Evolutionary conservation across 805 yeast species (phyloP).

Genomic region (Sugiyamaella qingdaonensis): DNA sequence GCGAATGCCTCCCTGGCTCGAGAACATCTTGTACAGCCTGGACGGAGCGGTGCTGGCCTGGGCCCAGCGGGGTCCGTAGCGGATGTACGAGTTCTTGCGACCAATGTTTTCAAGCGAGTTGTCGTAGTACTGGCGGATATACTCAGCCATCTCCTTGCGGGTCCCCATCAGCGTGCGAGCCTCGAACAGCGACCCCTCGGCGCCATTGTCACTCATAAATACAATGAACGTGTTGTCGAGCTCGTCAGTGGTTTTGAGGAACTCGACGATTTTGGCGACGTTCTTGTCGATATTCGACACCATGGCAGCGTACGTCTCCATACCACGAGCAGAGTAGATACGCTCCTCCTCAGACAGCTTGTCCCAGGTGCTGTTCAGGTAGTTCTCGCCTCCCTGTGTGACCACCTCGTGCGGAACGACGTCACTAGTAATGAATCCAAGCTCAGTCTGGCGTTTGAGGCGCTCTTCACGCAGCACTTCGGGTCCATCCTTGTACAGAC

Average conservation of each 20-base stretch:
- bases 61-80: constrained; percentile 57
- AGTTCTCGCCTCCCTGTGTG: constrained; percentile 34
- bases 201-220: constrained; percentile 62
- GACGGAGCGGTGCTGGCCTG: constrained; percentile 60
- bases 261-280: constrained; percentile 45
- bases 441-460: constrained; percentile 37
- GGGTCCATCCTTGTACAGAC: constrained; percentile 48
- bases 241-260: constrained; percentile 41
- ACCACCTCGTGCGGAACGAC: constrained; percentile 34
- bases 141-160: constrained; percentile 26
- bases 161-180: constrained; percentile 44
- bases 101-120: constrained; percentile 47
- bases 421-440: constrained; percentile 43
- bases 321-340: constrained; percentile 39
- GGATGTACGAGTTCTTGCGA: constrained; percentile 43
- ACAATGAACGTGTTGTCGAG: constrained; percentile 51
- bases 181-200: constrained; percentile 56
- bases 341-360: constrained; percentile 39
- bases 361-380: constrained; percentile 36
- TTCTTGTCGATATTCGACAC: constrained; percentile 50
- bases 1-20: constrained; percentile 57
- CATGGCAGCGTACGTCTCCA: constrained; percentile 61
- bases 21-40: constrained; percentile 53
- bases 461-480: constrained; percentile 39
- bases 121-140: constrained; percentile 36